Percentiles rank a stretch among this genome's conserved stretches.
Evolutionary conservation across 352 stramenopile species (phyloP).

Genomic region (Phytophthora sojae): DNA sequence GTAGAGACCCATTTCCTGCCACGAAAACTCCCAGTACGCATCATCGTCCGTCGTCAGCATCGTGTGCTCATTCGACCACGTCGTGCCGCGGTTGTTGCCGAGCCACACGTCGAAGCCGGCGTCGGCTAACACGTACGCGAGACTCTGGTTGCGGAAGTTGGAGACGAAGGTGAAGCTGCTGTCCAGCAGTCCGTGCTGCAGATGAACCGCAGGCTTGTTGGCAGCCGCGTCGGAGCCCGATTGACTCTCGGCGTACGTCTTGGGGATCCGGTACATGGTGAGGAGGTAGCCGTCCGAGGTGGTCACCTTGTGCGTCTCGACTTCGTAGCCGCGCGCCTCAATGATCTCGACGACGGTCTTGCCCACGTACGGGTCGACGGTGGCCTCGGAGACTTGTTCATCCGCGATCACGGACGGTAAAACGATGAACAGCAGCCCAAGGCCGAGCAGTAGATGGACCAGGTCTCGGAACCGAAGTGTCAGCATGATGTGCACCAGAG

Average conservation of each 20-base stretch:
- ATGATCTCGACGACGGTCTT: constrained; percentile 36
- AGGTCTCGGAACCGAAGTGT: constrained; percentile 1
- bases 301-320: constrained; percentile 57
- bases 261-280: constrained; percentile 62
- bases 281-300: constrained; percentile 62
- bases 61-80: constrained; percentile 56
- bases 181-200: constrained; percentile 59
- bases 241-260: constrained; percentile 56
- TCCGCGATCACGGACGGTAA: constrained; percentile 12
- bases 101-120: constrained; percentile 67
- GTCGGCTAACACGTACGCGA: constrained; percentile 59
- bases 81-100: constrained; percentile 68
- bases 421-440: constrained; percentile 21
- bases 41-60: constrained; percentile 40
- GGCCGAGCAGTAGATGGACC: constrained; percentile 5
- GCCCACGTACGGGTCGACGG: constrained; percentile 33
- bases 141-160: constrained; percentile 60
- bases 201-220: constrained; percentile 58
- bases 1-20: constrained; percentile 56
- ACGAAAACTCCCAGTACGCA: constrained; percentile 62
- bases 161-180: constrained; percentile 59
- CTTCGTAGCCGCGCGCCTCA: constrained; percentile 43
- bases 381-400: constrained; percentile 24
- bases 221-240: constrained; percentile 13
- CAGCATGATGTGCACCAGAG: background rate